These are phyloP conservation scores for Nematodospora valgi DNA, from an alignment of 805 yeast genomes.

Conservation along the genomic window DNA sequence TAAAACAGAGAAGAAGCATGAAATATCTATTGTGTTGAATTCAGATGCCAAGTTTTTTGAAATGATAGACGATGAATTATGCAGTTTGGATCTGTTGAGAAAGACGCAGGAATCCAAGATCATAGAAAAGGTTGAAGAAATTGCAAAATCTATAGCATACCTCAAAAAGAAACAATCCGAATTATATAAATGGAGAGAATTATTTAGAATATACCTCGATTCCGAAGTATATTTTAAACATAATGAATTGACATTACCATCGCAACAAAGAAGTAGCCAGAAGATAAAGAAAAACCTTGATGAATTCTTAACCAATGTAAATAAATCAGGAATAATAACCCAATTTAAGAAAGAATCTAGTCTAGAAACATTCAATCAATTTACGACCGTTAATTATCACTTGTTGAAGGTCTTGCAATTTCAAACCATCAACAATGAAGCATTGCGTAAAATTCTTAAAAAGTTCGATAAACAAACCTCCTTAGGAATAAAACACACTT, in stretches of 20 bases:
- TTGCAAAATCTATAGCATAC: constrained; percentile 32
- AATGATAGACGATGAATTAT: constrained; percentile 53
- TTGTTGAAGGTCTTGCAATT: constrained; percentile 56
- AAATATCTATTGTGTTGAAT: constrained; percentile 42
- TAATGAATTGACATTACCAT: constrained; percentile 38
- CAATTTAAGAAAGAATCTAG: constrained; percentile 48
- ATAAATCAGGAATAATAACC: constrained; percentile 31
- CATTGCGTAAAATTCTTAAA: constrained; percentile 65
- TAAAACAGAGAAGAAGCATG: constrained; percentile 21
- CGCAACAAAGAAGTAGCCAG: constrained; percentile 43
- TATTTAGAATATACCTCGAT: constrained; percentile 63
- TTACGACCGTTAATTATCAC: constrained; percentile 51
- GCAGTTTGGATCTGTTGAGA: constrained; percentile 44
- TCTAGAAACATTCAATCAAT: constrained; percentile 43
- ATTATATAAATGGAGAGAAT: constrained; percentile 66
- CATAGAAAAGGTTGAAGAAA: constrained; percentile 34
- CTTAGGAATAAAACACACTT: constrained; percentile 42
- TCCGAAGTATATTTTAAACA: constrained; percentile 60
- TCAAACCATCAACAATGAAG: constrained; percentile 59
- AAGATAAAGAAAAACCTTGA: constrained; percentile 44
- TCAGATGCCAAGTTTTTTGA: constrained; percentile 61
- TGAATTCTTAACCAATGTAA: constrained; percentile 39
- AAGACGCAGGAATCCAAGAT: constrained; percentile 41
- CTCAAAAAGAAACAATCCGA: constrained; percentile 45
- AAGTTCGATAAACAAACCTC: constrained; percentile 74